A percentile compares a stretch with the other conserved stretches of the same genome.
These are phyloP conservation scores for Kurtzmaniella quercitrusa DNA, from an alignment of 1,139 yeast species.

Conservation along the genomic window DNA sequence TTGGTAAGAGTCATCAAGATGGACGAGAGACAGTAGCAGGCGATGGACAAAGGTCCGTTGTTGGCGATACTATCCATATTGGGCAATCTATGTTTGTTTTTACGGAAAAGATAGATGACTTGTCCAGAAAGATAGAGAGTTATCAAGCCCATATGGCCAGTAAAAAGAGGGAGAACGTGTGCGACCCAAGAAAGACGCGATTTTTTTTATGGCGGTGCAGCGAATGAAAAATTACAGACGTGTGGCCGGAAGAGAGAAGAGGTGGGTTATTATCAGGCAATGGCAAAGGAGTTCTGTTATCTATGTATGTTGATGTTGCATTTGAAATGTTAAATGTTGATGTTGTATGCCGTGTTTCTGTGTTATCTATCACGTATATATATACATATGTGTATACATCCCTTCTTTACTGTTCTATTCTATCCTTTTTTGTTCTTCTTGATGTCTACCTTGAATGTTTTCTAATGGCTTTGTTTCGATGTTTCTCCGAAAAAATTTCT, in stretches of 20 bases:
- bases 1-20: constrained; percentile 97
- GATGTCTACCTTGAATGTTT: too few species aligned
- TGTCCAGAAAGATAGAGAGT: constrained; percentile 39
- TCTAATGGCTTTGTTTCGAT: too few species aligned
- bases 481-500: too few species aligned
- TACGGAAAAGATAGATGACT: constrained; percentile 25
- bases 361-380: too few species aligned
- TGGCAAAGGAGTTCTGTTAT: too few species aligned
- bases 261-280: too few species aligned
- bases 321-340: too few species aligned
- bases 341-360: too few species aligned
- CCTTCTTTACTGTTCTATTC: too few species aligned
- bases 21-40: constrained; percentile 86
- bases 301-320: too few species aligned
- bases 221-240: background rate
- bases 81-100: constrained; percentile 11
- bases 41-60: constrained; percentile 82
- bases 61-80: constrained; percentile 43
- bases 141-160: constrained; percentile 40
- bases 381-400: too few species aligned
- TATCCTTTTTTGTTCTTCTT: too few species aligned
- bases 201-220: background rate
- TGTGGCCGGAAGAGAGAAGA: background rate
- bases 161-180: constrained; percentile 2
- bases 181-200: background rate